Evolutionary conservation across 768 basidiomycete species (phyloP), one percentile per base, ranked within the genome.

Genomic region (Trametes cinnabarina): DNA sequence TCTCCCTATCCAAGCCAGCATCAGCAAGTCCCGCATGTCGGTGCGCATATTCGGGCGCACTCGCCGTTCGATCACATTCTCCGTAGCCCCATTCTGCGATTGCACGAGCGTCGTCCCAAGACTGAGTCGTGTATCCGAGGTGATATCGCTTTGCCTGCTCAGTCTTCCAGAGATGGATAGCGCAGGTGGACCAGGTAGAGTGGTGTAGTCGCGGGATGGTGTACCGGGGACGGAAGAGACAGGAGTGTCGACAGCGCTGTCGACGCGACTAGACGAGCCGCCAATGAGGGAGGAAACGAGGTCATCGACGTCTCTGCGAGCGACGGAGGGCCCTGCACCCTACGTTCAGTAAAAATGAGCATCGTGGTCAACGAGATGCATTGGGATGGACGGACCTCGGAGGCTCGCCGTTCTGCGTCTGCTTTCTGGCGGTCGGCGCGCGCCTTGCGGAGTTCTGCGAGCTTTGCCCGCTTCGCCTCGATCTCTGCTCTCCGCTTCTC

Each of bases 391-490:
- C 57, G 39, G 23, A 66, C 56, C 17, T 62, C 63, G 55, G 62
- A 57, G 23, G 55, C 40, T 32, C 58, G 68, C 51, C 71, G 63
- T 44, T 83, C 79, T 22, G 72, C 73, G 47, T 83, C 85, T 55
- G 74, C 78, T 57, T 77, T 82, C 66, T 86, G 81, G 65, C 88
- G 76, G 61, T 89, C 84, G 34, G 85, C 85, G 43, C 93, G 82
- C 5, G 87, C 88, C 70, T 87, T 82, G 53, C 90, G 80, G 35
- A 97, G 79, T 62, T 92, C 92, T 48, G 85, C 91, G 32, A 98
- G 85, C 72, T 93, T 94, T 11, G 85, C 84, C 61, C 87, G 78
- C 75, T 98, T 98, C 23, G 87, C 90, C 72, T 94, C 93, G 58
- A 98, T 90, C 74, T 97, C 94, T 67, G 86, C 86, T 68, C 91